These are phyloP conservation scores for Vitis hybrid DNA, from an alignment of 177 flowering plant species.

Conservation along the genomic window DNA sequence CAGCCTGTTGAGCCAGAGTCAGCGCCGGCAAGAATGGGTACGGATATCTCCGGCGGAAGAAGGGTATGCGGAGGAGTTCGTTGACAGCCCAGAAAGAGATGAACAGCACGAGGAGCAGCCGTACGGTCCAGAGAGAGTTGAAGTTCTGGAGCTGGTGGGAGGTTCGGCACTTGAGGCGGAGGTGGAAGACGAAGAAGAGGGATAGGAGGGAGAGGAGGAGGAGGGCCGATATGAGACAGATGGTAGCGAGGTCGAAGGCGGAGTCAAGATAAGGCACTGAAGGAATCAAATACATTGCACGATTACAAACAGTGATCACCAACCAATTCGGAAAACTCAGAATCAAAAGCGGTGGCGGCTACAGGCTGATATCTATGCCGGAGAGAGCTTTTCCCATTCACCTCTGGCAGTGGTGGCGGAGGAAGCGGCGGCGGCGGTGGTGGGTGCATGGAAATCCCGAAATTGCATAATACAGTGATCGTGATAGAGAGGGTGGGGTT, in stretches of 20 bases:
- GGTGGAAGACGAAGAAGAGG: constrained; percentile 42
- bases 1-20: constrained; percentile 23
- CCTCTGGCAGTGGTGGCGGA: not conserved
- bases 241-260: constrained; percentile 33
- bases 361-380: too few relatives aligned
- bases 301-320: too few relatives aligned
- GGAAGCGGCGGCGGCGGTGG: not conserved
- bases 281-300: constrained; percentile 19
- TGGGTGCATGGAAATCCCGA: not conserved
- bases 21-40: constrained; percentile 20
- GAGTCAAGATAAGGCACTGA: constrained; percentile 14
- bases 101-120: constrained; percentile 31
- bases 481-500: not conserved
- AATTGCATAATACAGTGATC: not conserved
- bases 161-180: constrained; percentile 37
- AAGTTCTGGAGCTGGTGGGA: constrained; percentile 40
- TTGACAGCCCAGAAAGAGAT: constrained; percentile 46
- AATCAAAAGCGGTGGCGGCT: too few relatives aligned
- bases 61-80: constrained; percentile 49
- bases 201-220: constrained; percentile 49
- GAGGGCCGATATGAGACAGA: constrained; percentile 28
- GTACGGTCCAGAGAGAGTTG: constrained; percentile 58
- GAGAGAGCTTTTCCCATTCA: too few relatives aligned
- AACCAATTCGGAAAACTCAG: too few relatives aligned
- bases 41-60: constrained; percentile 16